phyloP scores from a whole-genome alignment of 2,329 filamentous ascomycete species.

The Arthroderma sp. region DNA sequence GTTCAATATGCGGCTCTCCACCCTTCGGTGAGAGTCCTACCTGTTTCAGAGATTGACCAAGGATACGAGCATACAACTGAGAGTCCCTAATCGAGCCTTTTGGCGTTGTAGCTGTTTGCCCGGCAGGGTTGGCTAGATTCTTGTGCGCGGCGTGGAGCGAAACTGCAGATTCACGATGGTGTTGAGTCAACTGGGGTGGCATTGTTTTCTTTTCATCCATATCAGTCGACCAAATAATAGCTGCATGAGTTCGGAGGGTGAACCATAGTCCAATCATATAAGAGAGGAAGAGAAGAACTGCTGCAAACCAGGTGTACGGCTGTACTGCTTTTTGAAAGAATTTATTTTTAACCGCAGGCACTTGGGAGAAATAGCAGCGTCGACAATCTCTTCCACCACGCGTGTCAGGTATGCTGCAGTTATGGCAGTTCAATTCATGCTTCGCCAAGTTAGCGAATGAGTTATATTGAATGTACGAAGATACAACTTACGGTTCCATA shows the following conservation, averaged over 20 bases:
- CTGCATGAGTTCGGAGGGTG: slow-evolving; percentile 86
- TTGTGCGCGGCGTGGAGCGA: slow-evolving; percentile 8
- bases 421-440: slow-evolving; percentile 80
- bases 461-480: slow-evolving; percentile 11
- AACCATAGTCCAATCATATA: slow-evolving; percentile 93
- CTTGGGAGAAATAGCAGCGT: slow-evolving; percentile 86
- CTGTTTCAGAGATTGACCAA: slow-evolving; percentile 79
- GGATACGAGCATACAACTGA: slow-evolving; percentile 80
- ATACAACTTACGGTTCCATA: slow-evolving; percentile 62
- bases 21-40: slow-evolving; percentile 46
- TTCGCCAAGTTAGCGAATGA: slow-evolving; percentile 21
- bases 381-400: slow-evolving; percentile 54
- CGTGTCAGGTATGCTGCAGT: slow-evolving; percentile 36
- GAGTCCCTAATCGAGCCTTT: slow-evolving; percentile 68
- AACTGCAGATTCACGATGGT: slow-evolving; percentile 1
- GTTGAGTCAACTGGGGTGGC: slow-evolving; percentile 19
- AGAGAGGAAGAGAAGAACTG: slow-evolving; percentile 73
- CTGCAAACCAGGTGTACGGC: slow-evolving; percentile 84
- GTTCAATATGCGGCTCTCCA: slow-evolving; percentile 19
- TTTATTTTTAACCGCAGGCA: slow-evolving; percentile 65
- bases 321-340: slow-evolving; percentile 87
- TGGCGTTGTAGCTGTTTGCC: slow-evolving; percentile 30
- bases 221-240: slow-evolving; percentile 91
- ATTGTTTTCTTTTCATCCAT: slow-evolving; percentile 54
- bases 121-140: slow-evolving; percentile 17